A percentile compares a stretch with the other conserved stretches of the same genome.
phyloP scores from a whole-genome alignment of 768 basidiomycete genomes.

The Suillus lakei region DNA sequence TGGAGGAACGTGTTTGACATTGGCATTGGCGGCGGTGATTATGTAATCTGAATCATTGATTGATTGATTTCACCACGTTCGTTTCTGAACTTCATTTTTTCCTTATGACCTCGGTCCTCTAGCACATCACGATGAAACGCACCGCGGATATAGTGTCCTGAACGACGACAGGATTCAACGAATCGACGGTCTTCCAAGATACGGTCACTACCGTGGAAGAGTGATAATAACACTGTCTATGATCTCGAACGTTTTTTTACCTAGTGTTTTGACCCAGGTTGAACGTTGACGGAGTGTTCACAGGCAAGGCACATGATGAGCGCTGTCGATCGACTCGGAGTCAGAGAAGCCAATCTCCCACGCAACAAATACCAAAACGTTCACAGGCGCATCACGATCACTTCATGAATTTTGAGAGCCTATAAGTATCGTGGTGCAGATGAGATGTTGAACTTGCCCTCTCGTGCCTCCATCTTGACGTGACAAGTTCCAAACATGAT shows the following conservation, averaged over 20 bases:
- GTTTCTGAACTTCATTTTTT: not conserved
- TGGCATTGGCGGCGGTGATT: no score
- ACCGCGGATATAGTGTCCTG: not conserved
- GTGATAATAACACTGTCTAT: not conserved
- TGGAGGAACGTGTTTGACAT: no score
- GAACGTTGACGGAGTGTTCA: not conserved
- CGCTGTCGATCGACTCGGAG: not conserved
- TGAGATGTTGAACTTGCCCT: not conserved
- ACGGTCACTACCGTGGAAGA: not conserved
- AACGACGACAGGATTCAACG: not conserved
- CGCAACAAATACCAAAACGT: not conserved
- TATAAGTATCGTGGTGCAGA: constrained; percentile 1
- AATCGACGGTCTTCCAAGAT: not conserved
- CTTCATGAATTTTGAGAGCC: not conserved
- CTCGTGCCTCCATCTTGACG: not conserved
- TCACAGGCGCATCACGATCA: not conserved
- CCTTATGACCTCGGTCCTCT: not conserved
- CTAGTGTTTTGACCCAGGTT: no score
- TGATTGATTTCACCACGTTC: no score
- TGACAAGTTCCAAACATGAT: constrained; percentile 18
- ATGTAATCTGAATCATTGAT: no score
- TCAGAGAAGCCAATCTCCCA: not conserved
- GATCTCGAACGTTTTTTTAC: constrained; percentile 1
- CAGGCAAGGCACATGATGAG: not conserved
- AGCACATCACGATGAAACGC: not conserved